Percentiles rank a stretch among this genome's conserved stretches.
These are phyloP conservation scores for Houttuynia cordata DNA, from an alignment of 164 flowering plant species.

Conservation along the genomic window DNA sequence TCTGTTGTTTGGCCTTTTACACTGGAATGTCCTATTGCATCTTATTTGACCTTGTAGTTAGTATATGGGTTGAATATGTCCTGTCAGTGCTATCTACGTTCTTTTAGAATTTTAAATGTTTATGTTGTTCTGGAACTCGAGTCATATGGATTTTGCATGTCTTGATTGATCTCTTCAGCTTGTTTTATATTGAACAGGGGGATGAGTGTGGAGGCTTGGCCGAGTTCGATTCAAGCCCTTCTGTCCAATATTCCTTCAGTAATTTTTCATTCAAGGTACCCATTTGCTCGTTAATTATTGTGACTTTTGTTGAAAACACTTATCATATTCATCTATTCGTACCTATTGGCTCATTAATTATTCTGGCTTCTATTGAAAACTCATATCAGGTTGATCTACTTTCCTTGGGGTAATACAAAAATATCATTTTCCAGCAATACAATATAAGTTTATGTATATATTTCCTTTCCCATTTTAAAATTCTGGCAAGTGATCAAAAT, in stretches of 20 bases:
- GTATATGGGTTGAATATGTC: no score
- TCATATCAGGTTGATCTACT: not conserved
- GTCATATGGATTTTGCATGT: no score
- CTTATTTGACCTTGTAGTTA: no score
- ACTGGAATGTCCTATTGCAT: no score
- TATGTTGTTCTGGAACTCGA: not conserved
- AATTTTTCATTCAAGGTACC: conserved; percentile 97
- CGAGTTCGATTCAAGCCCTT: conserved; percentile 63
- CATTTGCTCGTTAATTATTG: not conserved
- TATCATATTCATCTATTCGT: conserved; percentile 1
- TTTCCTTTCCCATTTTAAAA: no score
- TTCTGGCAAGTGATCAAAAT: no score
- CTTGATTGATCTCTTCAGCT: not conserved
- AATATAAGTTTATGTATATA: no score
- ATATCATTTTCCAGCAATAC: no score
- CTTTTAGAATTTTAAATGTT: no score
- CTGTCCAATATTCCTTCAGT: conserved; percentile 81
- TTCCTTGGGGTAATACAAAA: no score
- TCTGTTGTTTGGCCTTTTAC: no score
- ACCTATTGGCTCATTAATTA: not conserved
- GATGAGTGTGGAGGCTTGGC: conserved; percentile 83
- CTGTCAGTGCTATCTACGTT: no score
- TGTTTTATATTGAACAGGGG: conserved; percentile 33
- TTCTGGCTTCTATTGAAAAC: not conserved
- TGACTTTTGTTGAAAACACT: not conserved